Base-by-base conservation (phyloP, 2,329 filamentous ascomycete species). In the Penicillium sp. region DNA sequence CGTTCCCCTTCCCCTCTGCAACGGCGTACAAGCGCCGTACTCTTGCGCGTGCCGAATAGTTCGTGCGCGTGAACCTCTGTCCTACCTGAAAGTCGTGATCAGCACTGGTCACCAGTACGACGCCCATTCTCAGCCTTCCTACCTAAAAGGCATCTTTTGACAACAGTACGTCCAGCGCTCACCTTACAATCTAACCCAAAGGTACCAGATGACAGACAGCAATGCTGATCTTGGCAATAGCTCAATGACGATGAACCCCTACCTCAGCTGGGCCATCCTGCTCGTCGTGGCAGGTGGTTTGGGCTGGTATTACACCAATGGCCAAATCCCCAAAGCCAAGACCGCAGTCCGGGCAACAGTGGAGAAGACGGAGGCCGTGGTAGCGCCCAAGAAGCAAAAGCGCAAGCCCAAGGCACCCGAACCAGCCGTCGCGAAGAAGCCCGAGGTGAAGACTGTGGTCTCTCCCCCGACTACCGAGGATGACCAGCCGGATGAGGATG, bases 401-500 rank as follows among this genome's bases (percentile, higher is more conserved):
- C 71, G 72, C 41, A 77, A 77, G 67, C 53, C 70, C 9, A 74
- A 75, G 63, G 53, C 70, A 6, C 54, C 73, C 40, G 67, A 71
- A 16, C 66, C 72, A 5, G 63, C 66, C 24, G 59, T 69, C 18
- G 61, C 68, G 22, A 67, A 67, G 50, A 71, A 75, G 60, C 46
- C 61, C 19, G 70, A 72, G 39, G 70, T 75, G 54, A 70, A 72
- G 53, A 70, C 69, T 11, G 65, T 69, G 27, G 67, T 68, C 18
- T 70, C 72, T 31, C 60, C 65, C 52, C 65, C 70, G 47, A 64
- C 64, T 43, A 63, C 66, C 50, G 69, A 75, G 51, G 64, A 66
- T 47, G 70, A 74, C 39, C 60, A 71, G 62, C 63, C 78, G 6
- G 83, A 89, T 58, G 86, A 89, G 59, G 84, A 84, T 46, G 81